Conservation (phyloP, 139 green algal species). For the Chlamydomonas incerta region DNA sequence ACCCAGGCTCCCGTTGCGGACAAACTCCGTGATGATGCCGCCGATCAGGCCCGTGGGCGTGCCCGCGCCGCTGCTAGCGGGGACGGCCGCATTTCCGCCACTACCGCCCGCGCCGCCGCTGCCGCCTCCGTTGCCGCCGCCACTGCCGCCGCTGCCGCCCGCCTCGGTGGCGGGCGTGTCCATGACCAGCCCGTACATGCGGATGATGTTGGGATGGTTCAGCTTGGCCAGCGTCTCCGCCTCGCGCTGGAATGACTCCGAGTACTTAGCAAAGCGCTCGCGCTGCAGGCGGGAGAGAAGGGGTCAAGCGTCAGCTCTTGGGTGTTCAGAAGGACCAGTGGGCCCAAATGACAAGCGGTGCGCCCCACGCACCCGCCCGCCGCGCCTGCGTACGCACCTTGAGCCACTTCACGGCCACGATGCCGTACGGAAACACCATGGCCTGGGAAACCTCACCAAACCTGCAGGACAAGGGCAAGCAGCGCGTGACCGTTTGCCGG, state of each 20-base stretch:
- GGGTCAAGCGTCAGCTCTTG: too few relatives aligned
- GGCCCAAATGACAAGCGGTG: too few relatives aligned
- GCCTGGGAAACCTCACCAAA: conserved; percentile 88
- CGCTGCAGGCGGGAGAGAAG: conserved; percentile 26
- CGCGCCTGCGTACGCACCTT: conserved; percentile 59
- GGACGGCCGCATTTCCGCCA: conserved; percentile 20
- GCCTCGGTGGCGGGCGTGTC: conserved; percentile 21
- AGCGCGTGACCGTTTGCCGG: too few relatives aligned
- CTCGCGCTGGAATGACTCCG: conserved; percentile 84
- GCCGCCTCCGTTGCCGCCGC: neutral
- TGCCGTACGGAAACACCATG: conserved; percentile 73
- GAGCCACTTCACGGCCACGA: conserved; percentile 88
- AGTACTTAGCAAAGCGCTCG: conserved; percentile 76
- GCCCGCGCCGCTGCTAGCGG: neutral
- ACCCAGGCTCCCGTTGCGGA: conserved; percentile 76
- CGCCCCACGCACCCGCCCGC: too few relatives aligned
- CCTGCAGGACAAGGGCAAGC: neutral
- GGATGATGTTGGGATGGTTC: conserved; percentile 95
- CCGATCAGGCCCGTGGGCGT: conserved; percentile 49
- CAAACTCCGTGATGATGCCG: conserved; percentile 93
- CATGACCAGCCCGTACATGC: conserved; percentile 91
- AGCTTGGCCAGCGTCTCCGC: conserved; percentile 84
- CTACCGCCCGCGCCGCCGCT: conserved; percentile 14
- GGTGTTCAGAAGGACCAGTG: too few relatives aligned
- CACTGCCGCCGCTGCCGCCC: too few relatives aligned